Evolutionary conservation across 306 rosid species (phyloP).

Genomic region (Rubus idaeus): DNA sequence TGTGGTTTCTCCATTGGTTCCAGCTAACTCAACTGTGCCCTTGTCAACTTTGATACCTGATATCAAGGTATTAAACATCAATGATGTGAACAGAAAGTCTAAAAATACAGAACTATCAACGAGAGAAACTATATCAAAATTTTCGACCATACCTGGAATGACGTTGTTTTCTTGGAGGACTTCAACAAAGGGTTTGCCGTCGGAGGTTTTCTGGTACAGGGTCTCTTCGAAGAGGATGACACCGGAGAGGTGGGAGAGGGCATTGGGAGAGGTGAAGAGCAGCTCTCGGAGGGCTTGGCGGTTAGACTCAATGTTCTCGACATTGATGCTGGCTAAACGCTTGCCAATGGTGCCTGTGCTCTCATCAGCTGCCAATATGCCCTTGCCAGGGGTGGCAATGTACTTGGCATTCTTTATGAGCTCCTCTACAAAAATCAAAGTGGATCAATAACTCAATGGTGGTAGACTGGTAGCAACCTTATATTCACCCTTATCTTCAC

Average conservation of each 20-base stretch:
- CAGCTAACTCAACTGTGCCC: slow-evolving; percentile 86
- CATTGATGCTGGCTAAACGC: slow-evolving; percentile 77
- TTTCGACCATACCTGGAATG: slow-evolving; percentile 56
- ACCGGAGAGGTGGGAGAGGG: slow-evolving; percentile 74
- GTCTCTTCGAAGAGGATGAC: slow-evolving; percentile 94
- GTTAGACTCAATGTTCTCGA: slow-evolving; percentile 78
- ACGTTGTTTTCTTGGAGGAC: slow-evolving; percentile 69
- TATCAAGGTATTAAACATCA: background rate
- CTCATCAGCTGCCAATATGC: slow-evolving; percentile 90
- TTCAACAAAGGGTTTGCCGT: slow-evolving; percentile 81
- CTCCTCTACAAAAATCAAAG: slow-evolving; percentile 48
- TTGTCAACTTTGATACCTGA: slow-evolving; percentile 97
- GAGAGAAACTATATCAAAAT: background rate
- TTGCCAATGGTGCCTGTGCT: slow-evolving; percentile 94
- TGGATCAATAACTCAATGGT: too few relatives aligned
- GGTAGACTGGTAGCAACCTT: background rate
- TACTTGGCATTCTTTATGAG: slow-evolving; percentile 80
- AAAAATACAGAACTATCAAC: background rate
- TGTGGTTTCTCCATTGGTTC: slow-evolving; percentile 83
- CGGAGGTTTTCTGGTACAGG: slow-evolving; percentile 65
- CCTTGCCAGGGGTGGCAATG: slow-evolving; percentile 89
- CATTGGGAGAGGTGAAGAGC: slow-evolving; percentile 79
- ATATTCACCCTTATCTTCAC: background rate
- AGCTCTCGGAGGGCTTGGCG: slow-evolving; percentile 91
- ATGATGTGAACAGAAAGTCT: background rate